Base-by-base conservation (phyloP, 2,329 filamentous ascomycete species). In the Alternaria triticina region DNA sequence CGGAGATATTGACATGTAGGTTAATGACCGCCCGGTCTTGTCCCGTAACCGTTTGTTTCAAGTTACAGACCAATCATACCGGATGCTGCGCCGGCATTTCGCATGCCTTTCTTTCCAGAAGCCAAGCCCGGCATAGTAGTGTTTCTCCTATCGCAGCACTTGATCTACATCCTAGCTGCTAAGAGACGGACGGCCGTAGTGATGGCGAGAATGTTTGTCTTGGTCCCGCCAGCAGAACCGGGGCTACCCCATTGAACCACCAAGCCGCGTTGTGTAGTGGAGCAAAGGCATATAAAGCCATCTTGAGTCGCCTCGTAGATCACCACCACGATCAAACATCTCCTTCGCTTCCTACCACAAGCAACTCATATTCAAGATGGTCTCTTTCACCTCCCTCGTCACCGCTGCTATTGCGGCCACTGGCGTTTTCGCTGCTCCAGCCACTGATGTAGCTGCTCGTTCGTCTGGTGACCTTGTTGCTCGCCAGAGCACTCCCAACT, bases 401-500 rank as follows among this genome's bases (percentile, higher is more conserved):
- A 71, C 73, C 25, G 70, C 70, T 30, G 70, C 70, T 40, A 63
- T 70, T 47, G 73, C 70, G 55, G 66, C 70, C 36, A 70, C 73
- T 43, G 64, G 70, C 54, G 71, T 68, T 52, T 61, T 75, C 36
- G 72, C 71, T 52, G 74, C 70, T 25, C 74, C 74, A 28, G 70
- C 77, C 45, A 70, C 70, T 57, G 78, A 79, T 60, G 69, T 81
- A 43, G 75, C 78, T 65, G 80, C 81, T 63, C 73, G 82, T 58
- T 75, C 77, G 45, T 64, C 71, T 23, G 67, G 68, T 49, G 71
- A 72, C 33, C 67, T 77, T 25, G 69, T 69, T 46, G 67, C 71
- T 23, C 73, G 74, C 36, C 77, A 77, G 66, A 79, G 81, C 30
- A 85, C 85, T 27, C 74, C 81, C 57, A 85, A 81, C 66, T 76